Conservation (phyloP, 805 yeast species). For the Saccharomycopsis malanga region DNA sequence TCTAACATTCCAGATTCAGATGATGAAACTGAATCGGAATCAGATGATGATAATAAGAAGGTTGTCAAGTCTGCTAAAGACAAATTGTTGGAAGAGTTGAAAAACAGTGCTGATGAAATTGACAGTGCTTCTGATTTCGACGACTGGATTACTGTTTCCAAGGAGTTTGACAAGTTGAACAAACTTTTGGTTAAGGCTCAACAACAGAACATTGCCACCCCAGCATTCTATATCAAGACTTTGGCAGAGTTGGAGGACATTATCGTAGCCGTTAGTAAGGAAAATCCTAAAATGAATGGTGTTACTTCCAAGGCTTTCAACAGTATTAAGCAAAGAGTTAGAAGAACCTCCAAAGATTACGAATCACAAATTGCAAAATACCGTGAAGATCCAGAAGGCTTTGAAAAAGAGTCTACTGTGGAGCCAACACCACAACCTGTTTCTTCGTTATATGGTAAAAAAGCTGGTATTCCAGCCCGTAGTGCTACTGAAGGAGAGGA, state of each 20-base stretch:
- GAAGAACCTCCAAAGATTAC: slow-evolving; percentile 68
- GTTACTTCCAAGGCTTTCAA: slow-evolving; percentile 80
- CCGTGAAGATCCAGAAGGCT: slow-evolving; percentile 66
- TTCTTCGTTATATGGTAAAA: too few species aligned
- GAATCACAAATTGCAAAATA: slow-evolving; percentile 51
- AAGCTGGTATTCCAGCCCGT: slow-evolving; percentile 31
- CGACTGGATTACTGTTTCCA: slow-evolving; percentile 61
- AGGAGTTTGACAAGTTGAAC: slow-evolving; percentile 72
- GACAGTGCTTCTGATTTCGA: slow-evolving; percentile 32
- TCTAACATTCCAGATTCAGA: slow-evolving; percentile 34
- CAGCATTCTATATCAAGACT: slow-evolving; percentile 61
- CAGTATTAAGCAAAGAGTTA: slow-evolving; percentile 80
- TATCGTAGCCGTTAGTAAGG: slow-evolving; percentile 45
- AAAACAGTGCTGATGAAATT: slow-evolving; percentile 56
- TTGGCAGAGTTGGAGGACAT: slow-evolving; percentile 68
- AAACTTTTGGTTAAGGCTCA: slow-evolving; percentile 59
- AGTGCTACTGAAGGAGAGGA: slow-evolving; percentile 31
- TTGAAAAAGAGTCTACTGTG: slow-evolving; percentile 43
- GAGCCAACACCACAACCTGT: slow-evolving; percentile 27
- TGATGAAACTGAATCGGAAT: slow-evolving; percentile 40
- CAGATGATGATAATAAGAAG: slow-evolving; percentile 61
- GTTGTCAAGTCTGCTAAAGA: slow-evolving; percentile 90
- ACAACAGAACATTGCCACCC: slow-evolving; percentile 72
- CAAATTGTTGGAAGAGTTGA: slow-evolving; percentile 83
- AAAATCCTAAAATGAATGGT: slow-evolving; percentile 64